Base-by-base conservation (phyloP, 2,329 filamentous ascomycete genomes). In the Monosporascus sp. region DNA sequence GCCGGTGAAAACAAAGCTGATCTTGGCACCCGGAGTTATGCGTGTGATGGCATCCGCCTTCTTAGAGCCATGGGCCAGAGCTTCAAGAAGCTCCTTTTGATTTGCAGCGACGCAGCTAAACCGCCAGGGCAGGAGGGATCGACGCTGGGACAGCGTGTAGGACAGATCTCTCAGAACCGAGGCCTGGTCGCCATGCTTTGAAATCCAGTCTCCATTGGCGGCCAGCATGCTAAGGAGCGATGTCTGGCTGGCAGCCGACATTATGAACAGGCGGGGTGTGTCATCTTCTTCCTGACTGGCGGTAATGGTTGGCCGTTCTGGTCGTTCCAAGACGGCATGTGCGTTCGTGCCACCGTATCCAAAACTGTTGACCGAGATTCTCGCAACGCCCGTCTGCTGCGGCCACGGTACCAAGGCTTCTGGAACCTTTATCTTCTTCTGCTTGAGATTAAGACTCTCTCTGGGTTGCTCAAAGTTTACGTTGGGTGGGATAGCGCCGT, bases 341-440 rank as follows among this genome's bases (percentile, higher is more conserved):
- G 59, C 64, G 38, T 71, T 70, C 40, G 64, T 58, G 20, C 68
- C 68, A 7, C 69, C 69, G 55, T 58, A 67, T 7, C 68, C 68
- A 49, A 68, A 70, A 17, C 54, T 56, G 56, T 67, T 68, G 31
- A 70, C 40, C 9, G 40, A 43, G 11, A 43, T 20, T 20, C 40
- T n/a, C 7, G 40, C 17, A 20, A 43, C n/a, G 19, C 40, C 40
- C 40, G 40, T 11, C 20, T 43, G 40, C 20, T 43, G 40, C 9
- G 40, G 20, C 40, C 40, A 43, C 17, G 40, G 40, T 11, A 19
- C n/a, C 24, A 45, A 17, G 34, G 36, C 17, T 54, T 16, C 20
- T 9, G 24, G 27, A 16, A 45, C 38, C 20, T 46, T 20, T 20
- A 51, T 48, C 5, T 31, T 49, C 24, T 51, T 27, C n/a, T 43